Evolutionary conservation across 176 grass and related monocot species (phyloP), one percentile per base, ranked within the genome.

Genomic region (Otatea glauca): DNA sequence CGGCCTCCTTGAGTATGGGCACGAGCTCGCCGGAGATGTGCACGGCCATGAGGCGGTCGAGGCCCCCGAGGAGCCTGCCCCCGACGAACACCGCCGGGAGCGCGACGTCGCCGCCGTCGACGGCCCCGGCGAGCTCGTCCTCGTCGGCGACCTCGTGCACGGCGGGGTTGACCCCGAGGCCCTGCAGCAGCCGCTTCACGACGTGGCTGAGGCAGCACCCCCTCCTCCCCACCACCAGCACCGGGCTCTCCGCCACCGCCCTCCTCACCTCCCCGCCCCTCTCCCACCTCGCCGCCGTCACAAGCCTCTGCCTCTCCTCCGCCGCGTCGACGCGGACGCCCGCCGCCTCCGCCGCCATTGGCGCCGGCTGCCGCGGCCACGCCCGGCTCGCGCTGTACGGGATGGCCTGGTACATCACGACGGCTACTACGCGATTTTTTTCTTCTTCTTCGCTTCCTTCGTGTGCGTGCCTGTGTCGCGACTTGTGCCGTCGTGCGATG

Each of bases 21-120:
- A 99, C 93, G 59, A 99, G 96, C 17, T 99, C 96, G 59, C 96
- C 96, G 65, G 93, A 91, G 79, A 96, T 96, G 80, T 99, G 93
- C 55, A 96, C 93, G 74, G 96, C 91, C 88, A 99, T 94, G 83
- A 99, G 89, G 60, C 89, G 70, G 78, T 99, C 96, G 18, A 99
- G 87, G 0, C 93, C 91, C 0, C 96, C 96, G 38, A 99, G 81
- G 15, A 99, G 77, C 78, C 85, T 84, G 0, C 93, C 96, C 17
- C 96, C 96, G 5, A 99, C 89, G 90, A 96, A 99, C 81, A 99
- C 93, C 9, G 84, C 91, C 3, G 96, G 96, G 2, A 96, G 85
- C 4, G 70, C 75, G 42, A 69, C 83, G 0, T 82, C 89, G 0
- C 15, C 70, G 21, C 2, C 61, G 42, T 7, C 81, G 76, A 83